These are phyloP conservation scores for Scopulariopsis brevicaulis DNA, from an alignment of 2,329 filamentous ascomycete genomes.

Conservation along the genomic window DNA sequence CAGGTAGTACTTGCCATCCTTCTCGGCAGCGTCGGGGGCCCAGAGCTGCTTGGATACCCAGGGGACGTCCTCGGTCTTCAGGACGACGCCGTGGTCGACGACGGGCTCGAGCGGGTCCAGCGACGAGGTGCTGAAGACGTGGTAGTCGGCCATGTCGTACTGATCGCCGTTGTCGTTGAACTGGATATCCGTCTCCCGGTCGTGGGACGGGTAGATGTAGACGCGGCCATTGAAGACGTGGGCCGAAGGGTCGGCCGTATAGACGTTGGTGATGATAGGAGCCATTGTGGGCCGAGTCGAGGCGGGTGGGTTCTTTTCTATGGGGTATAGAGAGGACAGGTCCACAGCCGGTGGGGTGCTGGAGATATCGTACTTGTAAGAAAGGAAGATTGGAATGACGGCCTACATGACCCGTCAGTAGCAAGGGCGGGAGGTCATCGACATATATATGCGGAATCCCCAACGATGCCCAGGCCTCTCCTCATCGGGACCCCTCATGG, in stretches of 20 bases:
- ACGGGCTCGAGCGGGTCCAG: slow-evolving; percentile 46
- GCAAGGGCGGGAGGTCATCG: background rate
- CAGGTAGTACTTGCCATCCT: slow-evolving; percentile 60
- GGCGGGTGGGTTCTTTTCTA: background rate
- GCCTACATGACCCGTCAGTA: background rate
- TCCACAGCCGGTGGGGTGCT: background rate
- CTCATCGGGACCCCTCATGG: background rate
- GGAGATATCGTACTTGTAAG: background rate
- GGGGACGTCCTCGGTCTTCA: slow-evolving; percentile 54
- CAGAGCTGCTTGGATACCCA: slow-evolving; percentile 74
- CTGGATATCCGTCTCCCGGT: slow-evolving; percentile 60
- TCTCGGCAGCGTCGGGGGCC: slow-evolving; percentile 64
- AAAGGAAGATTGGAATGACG: background rate
- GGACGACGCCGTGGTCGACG: slow-evolving; percentile 61
- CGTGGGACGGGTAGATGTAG: slow-evolving; percentile 75
- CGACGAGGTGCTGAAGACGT: slow-evolving; percentile 53
- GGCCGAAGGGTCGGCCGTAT: slow-evolving; percentile 70
- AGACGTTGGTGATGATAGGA: slow-evolving; percentile 63
- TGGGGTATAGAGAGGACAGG: background rate
- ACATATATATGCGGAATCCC: background rate
- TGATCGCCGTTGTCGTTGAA: slow-evolving; percentile 81
- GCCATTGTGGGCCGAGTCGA: slow-evolving; percentile 18
- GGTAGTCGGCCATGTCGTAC: slow-evolving; percentile 77
- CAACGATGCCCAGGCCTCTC: background rate
- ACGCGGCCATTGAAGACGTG: slow-evolving; percentile 67